Evolutionary conservation across 768 basidiomycete genomes (phyloP).

Genomic region (Russula olivacea): DNA sequence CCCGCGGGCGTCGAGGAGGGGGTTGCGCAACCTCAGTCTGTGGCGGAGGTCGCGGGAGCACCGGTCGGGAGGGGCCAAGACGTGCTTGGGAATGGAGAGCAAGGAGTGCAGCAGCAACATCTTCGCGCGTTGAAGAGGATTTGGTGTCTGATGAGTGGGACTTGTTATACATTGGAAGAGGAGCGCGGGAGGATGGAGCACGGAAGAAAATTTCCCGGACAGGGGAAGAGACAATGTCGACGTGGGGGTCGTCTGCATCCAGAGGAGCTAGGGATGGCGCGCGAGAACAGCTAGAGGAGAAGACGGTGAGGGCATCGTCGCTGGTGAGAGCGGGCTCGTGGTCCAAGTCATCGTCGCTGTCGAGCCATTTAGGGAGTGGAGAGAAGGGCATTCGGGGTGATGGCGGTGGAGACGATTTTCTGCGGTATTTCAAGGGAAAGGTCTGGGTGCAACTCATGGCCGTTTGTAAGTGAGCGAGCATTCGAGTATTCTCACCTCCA

Average conservation of each 20-base stretch:
- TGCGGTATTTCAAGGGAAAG: slow-evolving; percentile 17
- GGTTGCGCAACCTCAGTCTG: background rate
- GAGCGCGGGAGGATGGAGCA: background rate
- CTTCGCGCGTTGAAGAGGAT: slow-evolving; percentile 16
- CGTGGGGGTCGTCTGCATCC: slow-evolving; percentile 19
- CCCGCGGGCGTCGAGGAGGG: slow-evolving; percentile 8
- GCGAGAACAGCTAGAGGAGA: slow-evolving; percentile 15
- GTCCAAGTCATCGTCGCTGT: slow-evolving; percentile 23
- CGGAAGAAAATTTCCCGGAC: slow-evolving; percentile 19
- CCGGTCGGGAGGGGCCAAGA: slow-evolving; percentile 4
- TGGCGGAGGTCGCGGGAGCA: background rate
- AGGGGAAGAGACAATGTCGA: slow-evolving; percentile 24
- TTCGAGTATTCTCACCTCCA: background rate
- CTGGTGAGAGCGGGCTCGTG: slow-evolving; percentile 23
- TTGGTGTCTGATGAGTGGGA: background rate
- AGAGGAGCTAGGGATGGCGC: slow-evolving; percentile 20
- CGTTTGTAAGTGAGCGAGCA: background rate
- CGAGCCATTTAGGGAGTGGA: slow-evolving; percentile 15
- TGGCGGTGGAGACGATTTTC: slow-evolving; percentile 14
- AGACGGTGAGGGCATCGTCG: slow-evolving; percentile 22
- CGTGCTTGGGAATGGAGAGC: slow-evolving; percentile 22
- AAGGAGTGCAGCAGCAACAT: slow-evolving; percentile 22
- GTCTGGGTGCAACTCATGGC: background rate
- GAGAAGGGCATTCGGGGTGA: slow-evolving; percentile 11
- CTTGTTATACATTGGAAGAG: slow-evolving; percentile 4